Evolutionary conservation across 2,329 filamentous ascomycete species (phyloP).

Genomic region (Hymenoscyphus repandus): DNA sequence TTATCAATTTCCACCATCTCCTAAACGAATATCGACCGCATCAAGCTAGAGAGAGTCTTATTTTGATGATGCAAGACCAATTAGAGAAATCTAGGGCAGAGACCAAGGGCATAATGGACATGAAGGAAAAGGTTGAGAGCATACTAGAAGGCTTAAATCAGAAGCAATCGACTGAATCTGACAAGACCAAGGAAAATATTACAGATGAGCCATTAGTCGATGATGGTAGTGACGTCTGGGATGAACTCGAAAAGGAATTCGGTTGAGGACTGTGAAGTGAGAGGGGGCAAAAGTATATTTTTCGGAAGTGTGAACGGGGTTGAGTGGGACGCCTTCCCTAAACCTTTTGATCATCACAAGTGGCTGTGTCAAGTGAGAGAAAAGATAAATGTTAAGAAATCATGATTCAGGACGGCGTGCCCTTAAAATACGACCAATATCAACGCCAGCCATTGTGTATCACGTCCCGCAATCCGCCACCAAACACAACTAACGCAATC

Average conservation of each 20-base stretch:
- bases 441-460: neutral
- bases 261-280: constrained; percentile 19
- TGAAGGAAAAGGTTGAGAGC: constrained; percentile 66
- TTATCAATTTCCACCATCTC: constrained; percentile 88
- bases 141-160: constrained; percentile 65
- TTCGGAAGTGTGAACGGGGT: neutral
- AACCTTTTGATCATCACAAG: neutral
- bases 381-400: neutral
- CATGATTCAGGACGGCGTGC: neutral
- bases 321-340: no score
- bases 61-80: constrained; percentile 82
- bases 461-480: no score
- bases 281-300: neutral
- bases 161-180: constrained; percentile 29
- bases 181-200: neutral
- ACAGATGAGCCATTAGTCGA: constrained; percentile 13
- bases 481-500: neutral
- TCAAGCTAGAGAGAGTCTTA: constrained; percentile 83
- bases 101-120: constrained; percentile 61
- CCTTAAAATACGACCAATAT: neutral
- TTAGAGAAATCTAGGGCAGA: constrained; percentile 68
- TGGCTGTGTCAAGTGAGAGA: neutral
- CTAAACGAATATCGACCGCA: constrained; percentile 93
- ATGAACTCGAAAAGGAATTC: constrained; percentile 38
- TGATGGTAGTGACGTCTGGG: constrained; percentile 37